These are phyloP conservation scores for Pyrus communis DNA, from an alignment of 306 rosid genomes.

Conservation along the genomic window DNA sequence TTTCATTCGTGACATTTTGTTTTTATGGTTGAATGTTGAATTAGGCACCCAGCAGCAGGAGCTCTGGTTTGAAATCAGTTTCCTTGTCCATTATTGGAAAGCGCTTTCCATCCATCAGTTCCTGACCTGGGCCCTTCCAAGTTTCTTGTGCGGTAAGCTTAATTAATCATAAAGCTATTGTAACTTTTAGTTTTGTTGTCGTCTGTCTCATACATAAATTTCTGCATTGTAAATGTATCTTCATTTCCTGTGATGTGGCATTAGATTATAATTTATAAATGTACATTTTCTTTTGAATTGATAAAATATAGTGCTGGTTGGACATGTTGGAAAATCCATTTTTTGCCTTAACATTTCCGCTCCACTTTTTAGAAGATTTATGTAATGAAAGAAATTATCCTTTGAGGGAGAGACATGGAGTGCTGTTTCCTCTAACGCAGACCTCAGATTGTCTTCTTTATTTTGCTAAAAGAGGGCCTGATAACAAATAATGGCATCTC, in stretches of 20 bases:
- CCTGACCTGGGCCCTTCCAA: conserved; percentile 39
- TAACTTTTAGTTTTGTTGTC: neutral
- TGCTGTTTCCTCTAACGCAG: neutral
- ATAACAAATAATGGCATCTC: neutral
- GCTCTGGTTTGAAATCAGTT: conserved; percentile 43
- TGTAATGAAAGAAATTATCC: neutral
- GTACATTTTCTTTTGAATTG: neutral
- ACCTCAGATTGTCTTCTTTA: neutral
- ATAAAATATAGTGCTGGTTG: neutral
- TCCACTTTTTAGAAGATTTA: neutral
- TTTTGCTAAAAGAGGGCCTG: neutral
- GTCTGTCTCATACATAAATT: neutral
- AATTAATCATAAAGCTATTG: neutral
- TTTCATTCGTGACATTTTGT: neutral
- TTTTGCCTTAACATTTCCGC: neutral
- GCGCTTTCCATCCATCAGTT: conserved; percentile 41
- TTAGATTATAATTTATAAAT: neutral
- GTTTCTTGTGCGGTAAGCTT: conserved; percentile 58
- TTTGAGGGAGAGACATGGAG: neutral
- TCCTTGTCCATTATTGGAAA: conserved; percentile 48
- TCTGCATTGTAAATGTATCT: neutral
- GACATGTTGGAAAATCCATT: neutral
- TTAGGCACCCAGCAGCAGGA: conserved; percentile 45
- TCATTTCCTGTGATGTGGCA: neutral
- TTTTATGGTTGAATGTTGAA: conserved; percentile 23